Evolutionary conservation across 768 basidiomycete species (phyloP).

Genomic region (Pulveroboletus sp.): DNA sequence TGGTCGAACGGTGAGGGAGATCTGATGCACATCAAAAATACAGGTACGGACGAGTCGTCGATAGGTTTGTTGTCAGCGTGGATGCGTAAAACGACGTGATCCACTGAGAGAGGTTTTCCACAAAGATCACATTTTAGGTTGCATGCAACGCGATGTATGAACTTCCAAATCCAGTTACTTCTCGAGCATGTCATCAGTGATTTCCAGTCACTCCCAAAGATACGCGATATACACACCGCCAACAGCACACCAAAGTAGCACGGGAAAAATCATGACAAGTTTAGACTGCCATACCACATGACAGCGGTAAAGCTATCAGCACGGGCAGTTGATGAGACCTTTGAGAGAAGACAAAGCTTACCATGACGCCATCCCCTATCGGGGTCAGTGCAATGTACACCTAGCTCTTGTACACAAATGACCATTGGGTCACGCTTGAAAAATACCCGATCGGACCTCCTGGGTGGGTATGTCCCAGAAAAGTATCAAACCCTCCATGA

Average conservation of each 20-base stretch:
- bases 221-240: background rate
- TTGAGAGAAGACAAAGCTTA: background rate
- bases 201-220: background rate
- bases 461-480: too few relatives aligned
- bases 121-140: accelerated
- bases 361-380: background rate
- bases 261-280: background rate
- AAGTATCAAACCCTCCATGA: too few relatives aligned
- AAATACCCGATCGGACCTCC: too few relatives aligned
- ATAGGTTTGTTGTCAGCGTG: background rate
- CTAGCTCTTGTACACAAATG: background rate
- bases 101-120: background rate
- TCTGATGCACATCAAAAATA: background rate
- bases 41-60: background rate
- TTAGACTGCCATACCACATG: background rate
- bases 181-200: background rate
- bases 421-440: background rate
- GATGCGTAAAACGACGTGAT: background rate
- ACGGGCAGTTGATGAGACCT: too few relatives aligned
- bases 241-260: background rate
- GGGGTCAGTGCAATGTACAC: background rate
- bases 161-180: background rate
- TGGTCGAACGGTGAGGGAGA: too few relatives aligned
- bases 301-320: background rate
- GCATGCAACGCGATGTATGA: background rate